These are phyloP conservation scores for Epichloe aotearoae DNA, from an alignment of 2,329 filamentous ascomycete species.

Conservation along the genomic window DNA sequence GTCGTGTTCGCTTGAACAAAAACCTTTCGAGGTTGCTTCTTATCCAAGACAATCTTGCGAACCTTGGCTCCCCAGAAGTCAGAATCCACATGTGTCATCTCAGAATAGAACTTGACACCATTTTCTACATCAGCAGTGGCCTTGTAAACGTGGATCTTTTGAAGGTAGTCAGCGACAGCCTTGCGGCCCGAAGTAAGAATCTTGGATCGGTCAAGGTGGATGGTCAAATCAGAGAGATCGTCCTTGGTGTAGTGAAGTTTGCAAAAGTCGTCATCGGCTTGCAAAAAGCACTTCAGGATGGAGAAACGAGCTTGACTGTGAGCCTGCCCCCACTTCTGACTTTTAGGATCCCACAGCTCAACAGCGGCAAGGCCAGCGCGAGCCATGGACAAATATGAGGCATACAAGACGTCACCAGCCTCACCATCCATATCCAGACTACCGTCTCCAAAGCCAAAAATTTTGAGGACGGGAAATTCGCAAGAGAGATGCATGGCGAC, in stretches of 20 bases:
- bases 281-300: conserved; percentile 73
- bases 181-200: conserved; percentile 73
- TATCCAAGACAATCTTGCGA: conserved; percentile 58
- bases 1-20: conserved; percentile 91
- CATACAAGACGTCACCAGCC: conserved; percentile 78
- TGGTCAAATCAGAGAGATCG: conserved; percentile 67
- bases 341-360: conserved; percentile 91
- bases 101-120: conserved; percentile 68
- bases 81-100: conserved; percentile 68
- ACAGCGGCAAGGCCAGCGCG: conserved; percentile 78
- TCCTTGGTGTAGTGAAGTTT: conserved; percentile 60
- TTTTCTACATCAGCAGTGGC: conserved; percentile 69
- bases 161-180: conserved; percentile 76
- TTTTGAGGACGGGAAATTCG: conserved; percentile 76
- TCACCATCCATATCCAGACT: conserved; percentile 56
- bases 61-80: conserved; percentile 77
- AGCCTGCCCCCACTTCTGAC: conserved; percentile 80
- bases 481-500: conserved; percentile 86
- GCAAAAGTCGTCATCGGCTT: conserved; percentile 78
- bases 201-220: conserved; percentile 73
- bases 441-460: conserved; percentile 84
- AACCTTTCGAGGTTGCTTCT: conserved; percentile 75
- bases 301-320: conserved; percentile 88
- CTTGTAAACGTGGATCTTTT: conserved; percentile 89
- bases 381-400: conserved; percentile 85